Conservation (phyloP, 352 stramenopile species). For the Phytophthora colocasiae region DNA sequence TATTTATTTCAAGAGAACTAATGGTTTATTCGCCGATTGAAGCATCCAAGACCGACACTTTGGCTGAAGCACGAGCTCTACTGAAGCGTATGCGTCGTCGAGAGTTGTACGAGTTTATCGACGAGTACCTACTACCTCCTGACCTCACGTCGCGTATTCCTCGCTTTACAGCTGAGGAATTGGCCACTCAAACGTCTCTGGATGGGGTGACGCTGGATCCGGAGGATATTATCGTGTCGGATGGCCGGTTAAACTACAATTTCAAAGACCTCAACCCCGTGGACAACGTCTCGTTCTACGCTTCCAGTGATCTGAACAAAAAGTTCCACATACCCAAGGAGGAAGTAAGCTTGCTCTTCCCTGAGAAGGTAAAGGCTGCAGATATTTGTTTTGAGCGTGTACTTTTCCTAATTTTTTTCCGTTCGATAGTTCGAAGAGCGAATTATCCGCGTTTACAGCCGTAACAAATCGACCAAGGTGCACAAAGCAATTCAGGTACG, state of each 20-base stretch:
- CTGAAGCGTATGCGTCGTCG: conserved; percentile 78
- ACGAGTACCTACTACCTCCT: conserved; percentile 75
- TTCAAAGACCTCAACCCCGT: conserved; percentile 84
- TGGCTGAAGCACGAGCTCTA: conserved; percentile 62
- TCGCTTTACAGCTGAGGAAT: conserved; percentile 59
- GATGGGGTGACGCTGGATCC: conserved; percentile 51
- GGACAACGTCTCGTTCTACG: conserved; percentile 86
- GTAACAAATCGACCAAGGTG: conserved; percentile 53
- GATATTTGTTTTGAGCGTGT: neutral
- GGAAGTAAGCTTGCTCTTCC: conserved; percentile 84
- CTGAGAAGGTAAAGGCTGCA: conserved; percentile 59
- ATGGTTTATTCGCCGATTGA: conserved; percentile 56
- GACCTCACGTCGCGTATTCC: conserved; percentile 63
- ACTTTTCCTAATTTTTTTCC: neutral
- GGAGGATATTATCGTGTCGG: conserved; percentile 85
- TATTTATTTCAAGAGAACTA: neutral
- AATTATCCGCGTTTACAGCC: conserved; percentile 81
- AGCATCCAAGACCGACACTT: conserved; percentile 60
- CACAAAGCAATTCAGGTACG: conserved; percentile 70
- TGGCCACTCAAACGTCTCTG: conserved; percentile 61
- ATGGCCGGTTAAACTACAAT: conserved; percentile 88
- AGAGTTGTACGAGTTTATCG: conserved; percentile 88
- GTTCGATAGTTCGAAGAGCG: conserved; percentile 78
- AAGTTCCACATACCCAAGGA: conserved; percentile 86
- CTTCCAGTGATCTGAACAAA: conserved; percentile 60